phyloP scores from a whole-genome alignment of 371 early-diverging fungal genomes.

The Rhizomucor pusillus region DNA sequence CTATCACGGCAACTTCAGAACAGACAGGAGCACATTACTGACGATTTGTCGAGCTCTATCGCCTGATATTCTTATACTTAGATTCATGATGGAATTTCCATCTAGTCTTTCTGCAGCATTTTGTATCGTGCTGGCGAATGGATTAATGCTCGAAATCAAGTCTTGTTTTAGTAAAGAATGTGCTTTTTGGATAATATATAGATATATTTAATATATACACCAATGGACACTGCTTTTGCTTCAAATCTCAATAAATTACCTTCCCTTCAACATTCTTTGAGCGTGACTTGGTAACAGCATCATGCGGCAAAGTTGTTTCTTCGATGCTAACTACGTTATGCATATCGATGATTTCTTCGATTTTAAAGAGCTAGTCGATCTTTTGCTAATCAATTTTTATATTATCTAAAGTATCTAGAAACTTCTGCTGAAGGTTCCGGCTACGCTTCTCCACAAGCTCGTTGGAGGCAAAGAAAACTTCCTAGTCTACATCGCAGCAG shows the following conservation, averaged over 20 bases:
- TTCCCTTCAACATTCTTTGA: conserved; percentile 1
- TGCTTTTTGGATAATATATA: no score
- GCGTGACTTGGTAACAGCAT: not conserved
- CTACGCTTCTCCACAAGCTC: not conserved
- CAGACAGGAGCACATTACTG: no score
- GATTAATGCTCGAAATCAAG: no score
- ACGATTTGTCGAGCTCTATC: no score
- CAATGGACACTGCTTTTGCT: no score
- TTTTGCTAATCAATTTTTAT: not conserved
- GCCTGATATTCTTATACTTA: no score
- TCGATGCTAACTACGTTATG: not conserved
- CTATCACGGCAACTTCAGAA: no score
- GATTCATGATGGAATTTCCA: no score
- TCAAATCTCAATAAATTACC: not conserved
- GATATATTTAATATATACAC: no score
- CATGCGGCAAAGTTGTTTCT: not conserved
- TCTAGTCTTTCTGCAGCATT: no score
- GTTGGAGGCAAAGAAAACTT: not conserved
- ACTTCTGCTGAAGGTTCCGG: not conserved
- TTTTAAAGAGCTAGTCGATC: not conserved
- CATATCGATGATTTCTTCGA: not conserved
- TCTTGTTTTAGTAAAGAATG: no score
- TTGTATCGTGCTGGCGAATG: no score
- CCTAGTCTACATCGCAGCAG: not conserved
- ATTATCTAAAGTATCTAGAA: not conserved